Evolutionary conservation across 1,139 yeast genomes (phyloP), one percentile per base, ranked within the genome.

Genomic region (Zygosaccharomyces sapae): DNA sequence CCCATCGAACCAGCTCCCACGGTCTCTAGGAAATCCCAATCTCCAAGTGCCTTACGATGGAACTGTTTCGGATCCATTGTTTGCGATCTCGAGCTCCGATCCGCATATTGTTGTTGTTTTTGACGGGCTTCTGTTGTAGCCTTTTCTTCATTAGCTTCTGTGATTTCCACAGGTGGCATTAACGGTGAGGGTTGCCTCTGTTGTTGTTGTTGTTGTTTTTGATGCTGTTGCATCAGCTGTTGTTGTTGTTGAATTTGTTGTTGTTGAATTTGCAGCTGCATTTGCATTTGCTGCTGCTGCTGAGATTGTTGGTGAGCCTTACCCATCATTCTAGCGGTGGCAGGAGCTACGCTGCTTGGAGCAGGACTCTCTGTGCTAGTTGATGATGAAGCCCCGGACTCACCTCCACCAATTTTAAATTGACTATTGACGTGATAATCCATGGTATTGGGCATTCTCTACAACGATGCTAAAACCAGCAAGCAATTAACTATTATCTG

Each of bases 1-100:
- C 99, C 99, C 98, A 92, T 92, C 1, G 96, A 87, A 3, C 99
- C 98, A 3, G 97, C 96, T 43, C 99, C 99, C 43, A 92, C 87
- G 0, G 97, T 89, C 65, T 89, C 89, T 50, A 88, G 77, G 58
- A 92, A 90, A 60, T 87, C 95, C 98, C 98, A 92, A 57, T 94
- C 97, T 16, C 98, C 99, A 47, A 92, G 84, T 4, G 96, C 78
- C 54, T 85, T 83, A 55, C 97, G 79, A 65, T 89, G 90, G 60
- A 85, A 85, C 56, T 83, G 89, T 51, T 72, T 77, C 19, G 66
- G 68, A 10, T 49, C 52, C 44, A 44, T 46, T 10, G 45, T 38
- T 20, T 43, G 46, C 2, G 53, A 36, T 16, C 47, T 45, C 2
- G 52, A 51, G 25, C 50, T 49, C 10, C 49, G 48, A n/a, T 50